A percentile compares a stretch with the other conserved stretches of the same genome.
Evolutionary conservation across 495 filamentous ascomycete genomes (phyloP).

Genomic region (Lophium mytilinum): DNA sequence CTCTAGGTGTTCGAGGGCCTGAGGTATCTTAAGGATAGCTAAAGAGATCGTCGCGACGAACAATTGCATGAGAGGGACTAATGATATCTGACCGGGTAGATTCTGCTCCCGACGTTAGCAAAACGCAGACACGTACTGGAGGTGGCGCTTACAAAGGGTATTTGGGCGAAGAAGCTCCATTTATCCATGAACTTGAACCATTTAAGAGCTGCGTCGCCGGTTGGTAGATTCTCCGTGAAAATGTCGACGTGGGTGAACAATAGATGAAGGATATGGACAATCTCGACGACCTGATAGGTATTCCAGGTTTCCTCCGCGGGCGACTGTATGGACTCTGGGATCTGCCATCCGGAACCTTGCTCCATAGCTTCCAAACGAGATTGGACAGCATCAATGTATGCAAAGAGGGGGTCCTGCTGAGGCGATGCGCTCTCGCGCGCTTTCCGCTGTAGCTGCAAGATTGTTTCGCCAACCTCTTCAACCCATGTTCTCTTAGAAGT

Average conservation of each 20-base stretch:
- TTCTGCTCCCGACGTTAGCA: not conserved
- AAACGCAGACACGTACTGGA: not conserved
- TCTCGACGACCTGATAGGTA: constrained; percentile 55
- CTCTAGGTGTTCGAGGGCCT: constrained; percentile 31
- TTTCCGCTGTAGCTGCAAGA: not conserved
- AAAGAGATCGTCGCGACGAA: constrained; percentile 67
- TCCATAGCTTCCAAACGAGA: constrained; percentile 40
- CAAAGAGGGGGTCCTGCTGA: not conserved
- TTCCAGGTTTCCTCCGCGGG: constrained; percentile 56
- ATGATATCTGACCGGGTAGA: constrained; percentile 36
- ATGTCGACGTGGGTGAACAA: constrained; percentile 60
- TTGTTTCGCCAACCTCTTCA: constrained; percentile 3
- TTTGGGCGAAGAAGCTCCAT: constrained; percentile 14
- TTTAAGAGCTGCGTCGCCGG: constrained; percentile 48
- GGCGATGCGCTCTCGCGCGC: not conserved
- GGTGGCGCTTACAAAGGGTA: not conserved
- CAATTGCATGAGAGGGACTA: constrained; percentile 54
- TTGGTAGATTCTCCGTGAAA: constrained; percentile 42
- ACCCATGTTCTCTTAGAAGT: not conserved
- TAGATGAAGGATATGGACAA: constrained; percentile 63
- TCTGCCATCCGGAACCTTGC: constrained; percentile 46
- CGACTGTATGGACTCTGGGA: constrained; percentile 39
- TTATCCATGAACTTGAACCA: constrained; percentile 17
- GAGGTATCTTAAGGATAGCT: constrained; percentile 60
- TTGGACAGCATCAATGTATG: constrained; percentile 18